phyloP scores from a whole-genome alignment of 208 protist species.

The Trypanosoma brucei region DNA sequence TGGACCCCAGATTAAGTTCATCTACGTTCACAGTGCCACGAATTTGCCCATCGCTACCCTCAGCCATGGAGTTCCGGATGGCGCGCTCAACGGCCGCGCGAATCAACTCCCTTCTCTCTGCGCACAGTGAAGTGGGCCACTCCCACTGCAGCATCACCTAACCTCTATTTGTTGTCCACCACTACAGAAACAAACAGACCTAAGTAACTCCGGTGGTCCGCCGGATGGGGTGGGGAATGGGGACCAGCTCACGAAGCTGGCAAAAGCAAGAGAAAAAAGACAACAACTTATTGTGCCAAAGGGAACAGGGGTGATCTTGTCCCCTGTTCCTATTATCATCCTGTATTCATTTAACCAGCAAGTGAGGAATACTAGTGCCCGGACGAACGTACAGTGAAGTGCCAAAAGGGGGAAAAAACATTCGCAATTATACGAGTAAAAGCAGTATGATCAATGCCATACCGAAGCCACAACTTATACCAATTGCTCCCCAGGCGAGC shows the following conservation, averaged over 20 bases:
- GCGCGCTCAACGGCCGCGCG: conserved; percentile 57
- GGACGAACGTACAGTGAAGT: no score
- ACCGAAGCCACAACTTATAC: conserved; percentile 25
- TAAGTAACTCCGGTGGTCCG: neutral
- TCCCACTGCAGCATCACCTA: conserved; percentile 81
- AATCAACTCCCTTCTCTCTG: conserved; percentile 60
- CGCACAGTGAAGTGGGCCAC: conserved; percentile 72
- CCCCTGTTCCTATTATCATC: no score
- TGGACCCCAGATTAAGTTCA: conserved; percentile 58
- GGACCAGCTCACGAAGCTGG: no score
- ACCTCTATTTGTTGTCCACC: neutral
- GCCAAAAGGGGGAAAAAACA: neutral
- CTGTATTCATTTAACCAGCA: no score
- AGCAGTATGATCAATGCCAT: no score
- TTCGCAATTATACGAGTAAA: no score
- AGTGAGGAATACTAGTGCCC: no score
- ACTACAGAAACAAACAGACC: conserved; percentile 1
- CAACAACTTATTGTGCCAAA: no score
- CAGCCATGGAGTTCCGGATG: conserved; percentile 69
- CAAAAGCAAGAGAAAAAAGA: no score
- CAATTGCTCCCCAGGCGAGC: conserved; percentile 54
- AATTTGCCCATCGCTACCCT: conserved; percentile 61
- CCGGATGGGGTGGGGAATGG: no score
- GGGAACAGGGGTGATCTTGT: no score
- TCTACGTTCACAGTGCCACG: conserved; percentile 73